Percentiles rank a stretch among this genome's conserved stretches.
Conservation (phyloP, 176 grass and related monocot genomes). For the Alopecurus myosuroides region DNA sequence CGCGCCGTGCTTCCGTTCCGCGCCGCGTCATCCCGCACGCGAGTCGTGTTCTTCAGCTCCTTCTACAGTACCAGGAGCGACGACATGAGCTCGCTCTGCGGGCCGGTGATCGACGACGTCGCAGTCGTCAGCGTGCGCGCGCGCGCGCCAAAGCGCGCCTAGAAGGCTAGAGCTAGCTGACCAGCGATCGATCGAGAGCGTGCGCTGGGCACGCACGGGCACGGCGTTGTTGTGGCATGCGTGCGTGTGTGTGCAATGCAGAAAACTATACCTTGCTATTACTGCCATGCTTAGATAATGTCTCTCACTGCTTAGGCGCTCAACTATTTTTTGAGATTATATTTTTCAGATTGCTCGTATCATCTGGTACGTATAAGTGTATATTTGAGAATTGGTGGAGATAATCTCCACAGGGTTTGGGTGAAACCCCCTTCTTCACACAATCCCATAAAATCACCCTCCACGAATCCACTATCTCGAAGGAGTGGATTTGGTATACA, state of each 20-base stretch:
- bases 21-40: conserved; percentile 46
- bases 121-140: conserved; percentile 67
- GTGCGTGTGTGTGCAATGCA: neutral
- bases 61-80: conserved; percentile 76
- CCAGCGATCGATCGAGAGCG: neutral
- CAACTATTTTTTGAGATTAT: neutral
- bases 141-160: neutral
- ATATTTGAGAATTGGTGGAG: no score
- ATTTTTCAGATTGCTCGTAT: no score
- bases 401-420: no score
- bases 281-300: neutral
- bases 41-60: conserved; percentile 77
- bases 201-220: no score
- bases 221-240: neutral
- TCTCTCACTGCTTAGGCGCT: neutral
- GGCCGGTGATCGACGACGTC: conserved; percentile 79
- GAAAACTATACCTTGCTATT: no score
- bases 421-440: no score
- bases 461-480: no score
- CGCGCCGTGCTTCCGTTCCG: conserved; percentile 61
- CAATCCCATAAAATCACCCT: no score
- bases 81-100: conserved; percentile 87
- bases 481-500: no score
- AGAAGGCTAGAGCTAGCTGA: neutral
- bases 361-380: no score